Evolutionary conservation across 2,329 filamentous ascomycete species (phyloP), one percentile per base, ranked within the genome.

Genomic region (Talaromyces sp.): DNA sequence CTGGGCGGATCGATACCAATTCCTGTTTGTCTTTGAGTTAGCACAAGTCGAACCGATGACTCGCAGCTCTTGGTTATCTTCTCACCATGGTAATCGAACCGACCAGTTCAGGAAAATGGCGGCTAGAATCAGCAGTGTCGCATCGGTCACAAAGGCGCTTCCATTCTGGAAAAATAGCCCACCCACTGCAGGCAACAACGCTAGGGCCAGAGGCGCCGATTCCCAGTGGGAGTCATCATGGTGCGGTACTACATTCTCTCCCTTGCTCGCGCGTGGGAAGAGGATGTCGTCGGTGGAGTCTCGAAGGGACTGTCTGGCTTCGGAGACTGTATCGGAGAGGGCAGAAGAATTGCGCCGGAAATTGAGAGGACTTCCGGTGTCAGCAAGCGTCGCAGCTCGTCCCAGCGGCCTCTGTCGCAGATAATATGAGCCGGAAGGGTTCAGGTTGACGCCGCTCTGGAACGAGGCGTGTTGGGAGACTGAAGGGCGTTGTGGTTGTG

Each of bases 61-160:
- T 56, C 60, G n/a, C 5, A 55, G 28, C 1, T 5, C 31, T 10
- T 59, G n/a, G 50, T 63, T 14, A 58, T 18, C 58, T 51, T 68
- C 84, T 72, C 79, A 93, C 93, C 94, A 98, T 68, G 94, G 94
- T 67, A 95, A 82, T 61, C 91, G 89, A 51, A 97, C 89, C 56
- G 91, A 93, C 91, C 92, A 97, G 73, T 96, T 93, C 64, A 98
- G 80, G 70, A 97, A 96, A 52, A 97, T 84, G 4, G 89, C 91
- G 2, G 91, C 90, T 64, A 98, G 76, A 2, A 85, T 87, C 34
- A 98, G 78, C 36, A 98, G 81, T 68, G 95, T 89, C 31, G 96
- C 77, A 75, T 98, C 94, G 0, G 92, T 96, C 60, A 93, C 86
- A 64, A 97, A 83, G 0, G 89, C 85, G 68, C 88, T 89, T 12